Evolutionary conservation across 129 eudicot species (phyloP).

Genomic region (Solidago caesia): DNA sequence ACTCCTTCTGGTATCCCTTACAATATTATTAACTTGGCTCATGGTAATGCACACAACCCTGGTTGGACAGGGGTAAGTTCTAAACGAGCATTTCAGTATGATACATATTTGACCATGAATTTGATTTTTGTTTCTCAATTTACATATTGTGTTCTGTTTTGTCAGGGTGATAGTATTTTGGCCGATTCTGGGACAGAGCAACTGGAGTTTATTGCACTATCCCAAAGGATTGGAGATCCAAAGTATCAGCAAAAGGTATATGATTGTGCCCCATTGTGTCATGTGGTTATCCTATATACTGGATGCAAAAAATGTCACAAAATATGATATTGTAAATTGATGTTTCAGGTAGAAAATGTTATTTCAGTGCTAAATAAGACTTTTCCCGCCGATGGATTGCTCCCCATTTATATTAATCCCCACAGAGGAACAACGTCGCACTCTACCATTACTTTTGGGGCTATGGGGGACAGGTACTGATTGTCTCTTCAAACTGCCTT

Average conservation of each 20-base stretch:
- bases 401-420: slow-evolving; percentile 84
- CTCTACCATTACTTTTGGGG: slow-evolving; percentile 97
- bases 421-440: slow-evolving; percentile 69
- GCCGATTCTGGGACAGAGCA: slow-evolving; percentile 99
- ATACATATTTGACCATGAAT: slow-evolving; percentile 12
- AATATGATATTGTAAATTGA: neutral
- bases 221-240: slow-evolving; percentile 91
- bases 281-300: neutral
- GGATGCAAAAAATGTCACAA: neutral
- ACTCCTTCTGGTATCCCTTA: slow-evolving; percentile 95
- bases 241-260: slow-evolving; percentile 92
- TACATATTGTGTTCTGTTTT: slow-evolving; percentile 3
- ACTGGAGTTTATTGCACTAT: slow-evolving; percentile 90
- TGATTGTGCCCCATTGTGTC: slow-evolving; percentile 14
- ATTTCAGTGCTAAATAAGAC: slow-evolving; percentile 82
- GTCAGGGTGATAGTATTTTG: slow-evolving; percentile 90
- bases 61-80: slow-evolving; percentile 97
- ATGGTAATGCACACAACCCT: slow-evolving; percentile 94
- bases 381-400: slow-evolving; percentile 92
- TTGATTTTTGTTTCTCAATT: slow-evolving; percentile 17
- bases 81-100: neutral
- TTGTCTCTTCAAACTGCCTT: neutral
- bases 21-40: slow-evolving; percentile 82
- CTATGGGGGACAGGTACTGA: slow-evolving; percentile 98
- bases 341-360: slow-evolving; percentile 82